A percentile compares a stretch with the other conserved stretches of the same genome.
Evolutionary conservation across 2,329 filamentous ascomycete species (phyloP).

Genomic region (Verruconis gallopava): DNA sequence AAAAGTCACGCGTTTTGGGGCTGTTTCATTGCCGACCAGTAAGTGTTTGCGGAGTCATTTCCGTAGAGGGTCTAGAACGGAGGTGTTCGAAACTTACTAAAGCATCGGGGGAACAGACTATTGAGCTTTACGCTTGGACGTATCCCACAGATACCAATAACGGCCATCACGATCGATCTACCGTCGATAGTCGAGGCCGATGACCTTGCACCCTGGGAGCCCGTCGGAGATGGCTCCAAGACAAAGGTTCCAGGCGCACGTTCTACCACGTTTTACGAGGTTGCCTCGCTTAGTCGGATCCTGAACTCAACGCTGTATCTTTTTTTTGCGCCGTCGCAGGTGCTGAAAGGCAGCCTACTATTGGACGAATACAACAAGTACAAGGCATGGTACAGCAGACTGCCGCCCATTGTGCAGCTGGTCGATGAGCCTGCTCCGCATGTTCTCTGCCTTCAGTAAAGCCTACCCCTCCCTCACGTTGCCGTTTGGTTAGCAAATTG

Average conservation of each 20-base stretch:
- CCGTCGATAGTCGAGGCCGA: constrained; percentile 22
- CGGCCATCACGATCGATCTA: constrained; percentile 36
- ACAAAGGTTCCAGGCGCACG: constrained; percentile 30
- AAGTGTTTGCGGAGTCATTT: neutral
- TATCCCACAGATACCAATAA: constrained; percentile 33
- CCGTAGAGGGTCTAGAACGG: neutral
- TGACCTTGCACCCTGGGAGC: constrained; percentile 19
- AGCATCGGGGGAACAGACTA: no score
- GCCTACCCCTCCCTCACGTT: neutral
- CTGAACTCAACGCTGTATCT: constrained; percentile 59
- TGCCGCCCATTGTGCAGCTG: constrained; percentile 51
- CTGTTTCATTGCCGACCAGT: constrained; percentile 24
- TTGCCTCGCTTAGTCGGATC: constrained; percentile 54
- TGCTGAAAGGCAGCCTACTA: constrained; percentile 49
- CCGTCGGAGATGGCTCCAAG: constrained; percentile 19
- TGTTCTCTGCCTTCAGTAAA: constrained; percentile 52
- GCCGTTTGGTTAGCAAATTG: neutral
- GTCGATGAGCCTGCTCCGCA: constrained; percentile 58
- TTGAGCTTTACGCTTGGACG: constrained; percentile 24
- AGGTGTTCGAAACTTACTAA: constrained; percentile 15
- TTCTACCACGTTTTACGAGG: constrained; percentile 40
- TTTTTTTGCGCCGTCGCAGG: constrained; percentile 57
- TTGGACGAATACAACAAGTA: constrained; percentile 46
- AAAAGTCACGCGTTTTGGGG: constrained; percentile 42
- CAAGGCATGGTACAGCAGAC: constrained; percentile 55